These are phyloP conservation scores for Fistulinella cinereoalba DNA, from an alignment of 1,284 basidiomycete genomes.

Conservation along the genomic window DNA sequence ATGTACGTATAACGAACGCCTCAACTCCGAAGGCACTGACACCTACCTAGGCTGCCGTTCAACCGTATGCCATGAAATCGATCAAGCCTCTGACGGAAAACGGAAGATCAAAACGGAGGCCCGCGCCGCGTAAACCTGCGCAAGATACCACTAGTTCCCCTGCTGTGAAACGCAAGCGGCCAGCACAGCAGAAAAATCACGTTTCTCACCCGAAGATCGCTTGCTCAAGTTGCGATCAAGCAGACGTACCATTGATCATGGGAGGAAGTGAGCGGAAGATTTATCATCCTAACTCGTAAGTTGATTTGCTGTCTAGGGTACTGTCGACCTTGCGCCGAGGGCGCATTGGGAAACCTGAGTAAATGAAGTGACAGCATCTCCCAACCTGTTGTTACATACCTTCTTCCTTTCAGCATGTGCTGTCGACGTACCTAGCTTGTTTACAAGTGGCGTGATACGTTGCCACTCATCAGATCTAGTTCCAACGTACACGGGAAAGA, in stretches of 20 bases:
- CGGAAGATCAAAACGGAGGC: constrained; percentile 34
- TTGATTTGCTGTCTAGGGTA: constrained; percentile 40
- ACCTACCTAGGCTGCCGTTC: constrained; percentile 42
- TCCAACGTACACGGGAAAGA: too few relatives aligned
- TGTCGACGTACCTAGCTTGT: too few relatives aligned
- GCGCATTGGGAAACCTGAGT: constrained; percentile 14
- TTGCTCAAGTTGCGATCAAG: constrained; percentile 57
- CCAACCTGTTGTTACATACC: too few relatives aligned
- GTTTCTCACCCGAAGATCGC: constrained; percentile 42
- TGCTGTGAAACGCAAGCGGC: constrained; percentile 32
- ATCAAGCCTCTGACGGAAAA: constrained; percentile 42
- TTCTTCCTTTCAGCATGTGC: too few relatives aligned
- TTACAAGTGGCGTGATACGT: too few relatives aligned
- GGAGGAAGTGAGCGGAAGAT: constrained; percentile 58
- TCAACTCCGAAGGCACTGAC: neutral
- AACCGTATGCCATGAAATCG: constrained; percentile 51
- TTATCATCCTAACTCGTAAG: neutral
- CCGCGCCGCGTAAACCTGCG: constrained; percentile 25
- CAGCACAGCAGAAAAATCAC: constrained; percentile 23
- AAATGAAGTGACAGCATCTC: neutral
- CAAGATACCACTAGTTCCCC: constrained; percentile 21
- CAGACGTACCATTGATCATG: constrained; percentile 67
- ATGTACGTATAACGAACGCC: constrained; percentile 35
- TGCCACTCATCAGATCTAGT: too few relatives aligned
- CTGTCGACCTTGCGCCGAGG: constrained; percentile 63